Conservation (phyloP, 345 rosid genomes). For the Citropsis articulata region DNA sequence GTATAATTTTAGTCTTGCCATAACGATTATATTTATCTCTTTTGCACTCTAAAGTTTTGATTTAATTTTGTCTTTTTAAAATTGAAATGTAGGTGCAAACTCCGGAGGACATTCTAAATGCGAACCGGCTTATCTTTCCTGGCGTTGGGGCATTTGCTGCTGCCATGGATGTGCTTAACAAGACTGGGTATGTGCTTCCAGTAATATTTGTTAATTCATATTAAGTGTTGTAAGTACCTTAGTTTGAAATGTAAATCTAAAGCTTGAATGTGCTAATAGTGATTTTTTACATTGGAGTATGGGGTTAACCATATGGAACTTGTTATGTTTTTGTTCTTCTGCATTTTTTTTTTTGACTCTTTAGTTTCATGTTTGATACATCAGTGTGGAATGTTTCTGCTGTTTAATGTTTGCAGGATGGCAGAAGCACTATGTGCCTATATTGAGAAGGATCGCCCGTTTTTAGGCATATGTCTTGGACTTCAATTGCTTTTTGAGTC, state of each 20-base stretch:
- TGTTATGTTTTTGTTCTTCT: neutral
- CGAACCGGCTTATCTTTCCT: constrained; percentile 78
- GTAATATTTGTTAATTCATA: neutral
- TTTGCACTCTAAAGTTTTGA: neutral
- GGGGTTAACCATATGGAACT: neutral
- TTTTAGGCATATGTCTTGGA: constrained; percentile 97
- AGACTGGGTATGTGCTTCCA: constrained; percentile 53
- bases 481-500: constrained; percentile 86
- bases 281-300: neutral
- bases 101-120: constrained; percentile 72
- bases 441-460: constrained; percentile 84
- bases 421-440: constrained; percentile 75
- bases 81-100: constrained; percentile 57
- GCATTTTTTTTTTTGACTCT: neutral
- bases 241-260: neutral
- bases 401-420: constrained; percentile 54
- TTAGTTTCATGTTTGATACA: neutral
- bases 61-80: neutral
- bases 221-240: neutral
- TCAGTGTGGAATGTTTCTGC: neutral
- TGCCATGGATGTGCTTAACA: constrained; percentile 84
- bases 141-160: constrained; percentile 96
- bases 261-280: neutral
- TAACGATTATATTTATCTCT: neutral
- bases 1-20: neutral